A percentile compares a stretch with the other conserved stretches of the same genome.
Evolutionary conservation across 2,329 filamentous ascomycete species (phyloP).

Genomic region (Botrytis fabae): DNA sequence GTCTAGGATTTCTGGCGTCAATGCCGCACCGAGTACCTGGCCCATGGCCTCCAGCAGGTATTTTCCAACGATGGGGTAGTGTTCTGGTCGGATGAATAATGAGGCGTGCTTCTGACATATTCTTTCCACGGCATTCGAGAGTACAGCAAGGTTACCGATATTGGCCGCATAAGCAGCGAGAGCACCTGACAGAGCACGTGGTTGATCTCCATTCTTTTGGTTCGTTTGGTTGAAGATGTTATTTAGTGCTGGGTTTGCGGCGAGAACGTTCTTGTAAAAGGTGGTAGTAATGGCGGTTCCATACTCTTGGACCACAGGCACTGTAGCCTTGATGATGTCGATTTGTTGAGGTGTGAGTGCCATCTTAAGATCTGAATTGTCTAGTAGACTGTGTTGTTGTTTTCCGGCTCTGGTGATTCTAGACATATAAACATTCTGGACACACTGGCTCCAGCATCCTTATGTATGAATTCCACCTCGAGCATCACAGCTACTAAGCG

Average conservation of each 20-base stretch:
- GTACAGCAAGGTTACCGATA: slow-evolving; percentile 66
- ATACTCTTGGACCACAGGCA: slow-evolving; percentile 68
- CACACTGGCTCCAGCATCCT: not conserved
- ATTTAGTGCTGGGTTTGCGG: slow-evolving; percentile 62
- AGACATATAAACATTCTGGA: not conserved
- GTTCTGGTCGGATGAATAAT: slow-evolving; percentile 66
- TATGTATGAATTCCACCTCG: not conserved
- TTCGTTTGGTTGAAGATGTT: slow-evolving; percentile 71
- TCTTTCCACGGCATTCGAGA: slow-evolving; percentile 59
- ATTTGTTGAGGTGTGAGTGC: slow-evolving; percentile 64
- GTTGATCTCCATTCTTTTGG: slow-evolving; percentile 67
- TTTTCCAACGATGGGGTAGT: slow-evolving; percentile 70
- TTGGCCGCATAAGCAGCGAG: slow-evolving; percentile 72
- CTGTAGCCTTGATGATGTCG: slow-evolving; percentile 73
- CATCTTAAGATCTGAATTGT: slow-evolving; percentile 30
- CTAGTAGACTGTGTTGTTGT: not conserved
- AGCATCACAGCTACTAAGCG: not conserved
- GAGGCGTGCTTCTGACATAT: slow-evolving; percentile 77
- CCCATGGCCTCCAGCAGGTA: slow-evolving; percentile 68
- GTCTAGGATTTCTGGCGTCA: slow-evolving; percentile 65
- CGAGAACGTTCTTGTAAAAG: slow-evolving; percentile 71
- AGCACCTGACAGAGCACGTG: slow-evolving; percentile 66
- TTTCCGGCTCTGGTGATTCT: not conserved
- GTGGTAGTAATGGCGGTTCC: slow-evolving; percentile 67
- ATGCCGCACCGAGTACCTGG: slow-evolving; percentile 64